These are phyloP conservation scores for Pisolithus thermaeus DNA, from an alignment of 1,284 basidiomycete genomes.

Conservation along the genomic window DNA sequence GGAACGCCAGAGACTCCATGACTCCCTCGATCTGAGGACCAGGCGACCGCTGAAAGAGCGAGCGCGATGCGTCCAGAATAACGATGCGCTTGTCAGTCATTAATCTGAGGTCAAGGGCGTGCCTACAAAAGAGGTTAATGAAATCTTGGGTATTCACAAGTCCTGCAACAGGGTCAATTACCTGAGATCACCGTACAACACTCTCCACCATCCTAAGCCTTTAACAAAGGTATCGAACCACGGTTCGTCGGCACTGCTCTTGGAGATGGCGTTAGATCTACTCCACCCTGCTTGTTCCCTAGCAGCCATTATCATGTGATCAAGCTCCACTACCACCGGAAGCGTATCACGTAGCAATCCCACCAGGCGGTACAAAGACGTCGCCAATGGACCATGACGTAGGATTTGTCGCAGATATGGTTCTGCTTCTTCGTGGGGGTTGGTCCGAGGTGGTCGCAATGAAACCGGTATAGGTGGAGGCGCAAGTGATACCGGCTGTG, in stretches of 20 bases:
- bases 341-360: constrained; percentile 65
- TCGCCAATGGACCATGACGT: constrained; percentile 55
- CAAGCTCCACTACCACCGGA: constrained; percentile 65
- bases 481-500: constrained; percentile 28
- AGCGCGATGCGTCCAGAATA: constrained; percentile 63
- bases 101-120: constrained; percentile 75
- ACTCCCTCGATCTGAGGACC: constrained; percentile 1
- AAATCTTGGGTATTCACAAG: too few relatives aligned
- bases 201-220: constrained; percentile 73
- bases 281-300: constrained; percentile 20
- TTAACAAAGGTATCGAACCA: constrained; percentile 67
- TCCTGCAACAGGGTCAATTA: constrained; percentile 10
- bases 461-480: constrained; percentile 9
- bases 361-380: constrained; percentile 60
- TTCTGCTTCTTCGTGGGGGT: constrained; percentile 71
- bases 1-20: constrained; percentile 35
- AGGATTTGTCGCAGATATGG: constrained; percentile 62
- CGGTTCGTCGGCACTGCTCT: constrained; percentile 16
- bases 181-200: constrained; percentile 65
- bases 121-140: constrained; percentile 32
- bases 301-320: constrained; percentile 42
- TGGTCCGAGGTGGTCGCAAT: constrained; percentile 30
- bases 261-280: constrained; percentile 5
- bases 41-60: constrained; percentile 39
- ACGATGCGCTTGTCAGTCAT: constrained; percentile 59